Base-by-base conservation (phyloP, 306 rosid genomes). In the Sicyos baderoa region DNA sequence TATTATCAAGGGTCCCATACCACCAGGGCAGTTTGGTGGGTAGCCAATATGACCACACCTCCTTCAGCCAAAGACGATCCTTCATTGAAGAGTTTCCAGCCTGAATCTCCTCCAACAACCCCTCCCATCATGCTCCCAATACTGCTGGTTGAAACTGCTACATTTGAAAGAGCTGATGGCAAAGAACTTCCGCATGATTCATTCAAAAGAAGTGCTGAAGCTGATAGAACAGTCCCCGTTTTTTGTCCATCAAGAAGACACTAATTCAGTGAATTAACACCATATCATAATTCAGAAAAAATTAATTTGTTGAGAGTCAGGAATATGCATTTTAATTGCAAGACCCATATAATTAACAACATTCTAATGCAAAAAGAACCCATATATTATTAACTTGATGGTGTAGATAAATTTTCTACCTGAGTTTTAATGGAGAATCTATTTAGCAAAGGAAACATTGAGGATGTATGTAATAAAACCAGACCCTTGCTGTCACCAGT, bases 191-290 rank as follows among this genome's bases (percentile, higher is more conserved):
- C 97, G 66, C 73, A 59, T 66, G 60, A 45, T 76, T 90, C 99
- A 64, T 90, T 95, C 58, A 76, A 82, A 68, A 88, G 86, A 69
- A 93, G 90, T 27, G 99, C 97, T 18, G 99, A 86, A 82, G 94
- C 97, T 10, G 99, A 88, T 48, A 93, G 84, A 70, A 87, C 93
- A 50, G 79, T 81, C 75, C 99, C 96, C 53, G 97, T 84, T 79
- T 64, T 88, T 90, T 88, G 88, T 70, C 98, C 98, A 82, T 93
- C 99, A 81, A 93, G 91, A 71, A 90, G 94, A 83, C 99, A 93
- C 99, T 93, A 70, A 72, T 78, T 72, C 76, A 72, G 75, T 76
- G 73, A 75, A 81, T 74, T 54, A 76, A 76, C 65, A 77, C 72
- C 78, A 72, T 70, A 76, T 57, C 83, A 80, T 62, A 75, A 42